Conservation (phyloP, 192 early-diverging fungal genomes). For the Dimargaris cristalligena region DNA sequence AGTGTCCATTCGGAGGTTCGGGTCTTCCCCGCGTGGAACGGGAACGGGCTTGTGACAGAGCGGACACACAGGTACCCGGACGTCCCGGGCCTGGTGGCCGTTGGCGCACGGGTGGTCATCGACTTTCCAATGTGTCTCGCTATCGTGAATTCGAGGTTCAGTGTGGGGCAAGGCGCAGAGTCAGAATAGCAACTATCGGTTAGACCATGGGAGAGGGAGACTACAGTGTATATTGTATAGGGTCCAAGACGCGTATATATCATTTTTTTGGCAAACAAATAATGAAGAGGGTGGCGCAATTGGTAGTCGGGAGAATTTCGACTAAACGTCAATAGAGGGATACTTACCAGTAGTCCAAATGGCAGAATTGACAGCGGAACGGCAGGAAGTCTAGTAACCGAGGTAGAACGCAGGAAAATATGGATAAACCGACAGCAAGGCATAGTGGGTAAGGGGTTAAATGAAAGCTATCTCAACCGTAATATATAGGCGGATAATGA, state of each 20-base stretch:
- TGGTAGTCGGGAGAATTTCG: neutral
- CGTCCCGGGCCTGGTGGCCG: slow-evolving; percentile 35
- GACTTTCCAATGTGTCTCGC: slow-evolving; percentile 49
- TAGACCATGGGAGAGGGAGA: neutral
- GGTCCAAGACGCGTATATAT: no score
- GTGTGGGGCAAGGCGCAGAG: neutral
- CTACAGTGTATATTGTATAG: neutral
- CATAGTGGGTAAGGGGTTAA: neutral
- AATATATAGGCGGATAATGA: no score
- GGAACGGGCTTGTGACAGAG: slow-evolving; percentile 61
- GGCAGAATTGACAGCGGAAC: slow-evolving; percentile 28
- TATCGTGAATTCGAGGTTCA: no score
- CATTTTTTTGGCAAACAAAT: neutral
- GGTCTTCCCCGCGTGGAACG: slow-evolving; percentile 47
- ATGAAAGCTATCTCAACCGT: no score
- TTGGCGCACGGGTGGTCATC: slow-evolving; percentile 43
- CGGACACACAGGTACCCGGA: slow-evolving; percentile 54
- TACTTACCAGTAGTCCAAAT: slow-evolving; percentile 29
- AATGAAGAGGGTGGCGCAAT: neutral
- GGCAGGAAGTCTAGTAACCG: slow-evolving; percentile 27
- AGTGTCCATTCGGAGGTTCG: slow-evolving; percentile 35
- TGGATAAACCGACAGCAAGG: neutral
- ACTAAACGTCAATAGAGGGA: neutral
- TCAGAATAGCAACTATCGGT: neutral
- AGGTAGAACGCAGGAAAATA: slow-evolving; percentile 1